These are phyloP conservation scores for Geosmithia putterillii DNA, from an alignment of 2,329 filamentous ascomycete species.

Conservation along the genomic window DNA sequence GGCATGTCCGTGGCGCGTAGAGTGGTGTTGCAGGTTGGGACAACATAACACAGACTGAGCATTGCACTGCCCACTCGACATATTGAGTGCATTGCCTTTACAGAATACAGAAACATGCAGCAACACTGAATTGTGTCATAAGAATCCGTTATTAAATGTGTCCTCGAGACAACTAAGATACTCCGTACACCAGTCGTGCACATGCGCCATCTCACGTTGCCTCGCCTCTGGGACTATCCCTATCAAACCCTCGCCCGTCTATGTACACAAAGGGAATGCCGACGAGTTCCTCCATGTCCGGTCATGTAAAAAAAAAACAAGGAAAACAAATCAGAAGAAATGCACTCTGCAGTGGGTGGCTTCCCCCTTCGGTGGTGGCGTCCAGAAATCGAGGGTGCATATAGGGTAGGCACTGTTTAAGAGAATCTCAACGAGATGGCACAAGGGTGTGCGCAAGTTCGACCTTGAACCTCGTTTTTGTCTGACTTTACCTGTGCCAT, in stretches of 20 bases:
- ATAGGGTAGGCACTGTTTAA: neutral
- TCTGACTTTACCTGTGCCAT: too few species aligned
- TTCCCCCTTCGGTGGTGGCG: neutral
- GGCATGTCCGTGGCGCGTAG: too few species aligned
- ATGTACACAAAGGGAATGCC: neutral
- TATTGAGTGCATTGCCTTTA: too few species aligned
- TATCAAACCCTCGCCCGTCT: neutral
- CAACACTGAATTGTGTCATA: too few species aligned
- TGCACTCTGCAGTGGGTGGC: neutral
- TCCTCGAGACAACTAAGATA: too few species aligned
- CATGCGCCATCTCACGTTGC: too few species aligned
- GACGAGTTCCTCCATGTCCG: neutral
- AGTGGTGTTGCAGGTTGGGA: too few species aligned
- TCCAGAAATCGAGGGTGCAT: neutral
- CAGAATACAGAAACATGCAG: too few species aligned
- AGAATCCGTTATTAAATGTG: too few species aligned
- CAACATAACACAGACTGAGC: too few species aligned
- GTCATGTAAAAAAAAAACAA: neutral
- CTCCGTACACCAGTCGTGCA: too few species aligned
- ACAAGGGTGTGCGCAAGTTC: neutral
- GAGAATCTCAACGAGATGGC: neutral
- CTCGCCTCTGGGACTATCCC: neutral
- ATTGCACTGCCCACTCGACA: too few species aligned
- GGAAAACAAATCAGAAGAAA: neutral
- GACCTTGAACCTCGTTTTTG: neutral